Percentiles rank a stretch among this genome's conserved stretches.
These are phyloP conservation scores for Nadsonia starkeyi-henricii DNA, from an alignment of 1,139 yeast species.

Conservation along the genomic window DNA sequence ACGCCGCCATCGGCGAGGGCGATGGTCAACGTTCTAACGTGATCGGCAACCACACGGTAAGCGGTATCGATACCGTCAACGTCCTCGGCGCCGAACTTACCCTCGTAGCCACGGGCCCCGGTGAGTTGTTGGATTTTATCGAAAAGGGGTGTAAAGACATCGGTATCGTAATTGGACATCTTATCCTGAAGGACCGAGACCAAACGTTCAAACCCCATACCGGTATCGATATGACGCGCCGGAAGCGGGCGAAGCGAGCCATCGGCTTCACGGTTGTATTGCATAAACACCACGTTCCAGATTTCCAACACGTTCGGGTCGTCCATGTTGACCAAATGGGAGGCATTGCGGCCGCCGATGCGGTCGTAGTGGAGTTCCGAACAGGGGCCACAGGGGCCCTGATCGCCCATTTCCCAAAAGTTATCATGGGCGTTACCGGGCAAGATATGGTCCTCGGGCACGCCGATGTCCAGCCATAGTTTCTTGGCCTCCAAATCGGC, in stretches of 20 bases:
- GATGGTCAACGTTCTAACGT: constrained; percentile 89
- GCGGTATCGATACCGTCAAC: constrained; percentile 94
- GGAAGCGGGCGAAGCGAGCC: constrained; percentile 74
- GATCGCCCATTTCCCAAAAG: constrained; percentile 99
- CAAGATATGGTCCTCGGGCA: constrained; percentile 77
- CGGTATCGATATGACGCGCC: constrained; percentile 91
- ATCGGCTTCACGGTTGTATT: constrained; percentile 86
- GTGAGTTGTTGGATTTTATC: constrained; percentile 79
- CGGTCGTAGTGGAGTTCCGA: constrained; percentile 95
- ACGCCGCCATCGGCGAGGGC: constrained; percentile 98
- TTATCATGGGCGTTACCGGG: constrained; percentile 87
- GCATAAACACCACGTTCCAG: constrained; percentile 96
- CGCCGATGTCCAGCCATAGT: constrained; percentile 78
- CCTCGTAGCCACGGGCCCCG: constrained; percentile 80
- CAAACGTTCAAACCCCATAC: constrained; percentile 96
- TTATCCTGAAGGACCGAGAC: constrained; percentile 89
- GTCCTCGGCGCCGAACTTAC: constrained; percentile 87
- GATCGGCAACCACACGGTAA: constrained; percentile 95
- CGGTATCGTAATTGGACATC: constrained; percentile 89
- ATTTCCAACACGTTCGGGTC: constrained; percentile 96
- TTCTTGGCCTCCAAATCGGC: constrained; percentile 91
- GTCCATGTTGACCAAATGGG: constrained; percentile 79
- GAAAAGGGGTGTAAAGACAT: constrained; percentile 84
- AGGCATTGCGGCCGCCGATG: constrained; percentile 94
- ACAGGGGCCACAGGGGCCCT: constrained; percentile 99